Conservation (phyloP, 306 rosid genomes). For the Inga oerstediana region DNA sequence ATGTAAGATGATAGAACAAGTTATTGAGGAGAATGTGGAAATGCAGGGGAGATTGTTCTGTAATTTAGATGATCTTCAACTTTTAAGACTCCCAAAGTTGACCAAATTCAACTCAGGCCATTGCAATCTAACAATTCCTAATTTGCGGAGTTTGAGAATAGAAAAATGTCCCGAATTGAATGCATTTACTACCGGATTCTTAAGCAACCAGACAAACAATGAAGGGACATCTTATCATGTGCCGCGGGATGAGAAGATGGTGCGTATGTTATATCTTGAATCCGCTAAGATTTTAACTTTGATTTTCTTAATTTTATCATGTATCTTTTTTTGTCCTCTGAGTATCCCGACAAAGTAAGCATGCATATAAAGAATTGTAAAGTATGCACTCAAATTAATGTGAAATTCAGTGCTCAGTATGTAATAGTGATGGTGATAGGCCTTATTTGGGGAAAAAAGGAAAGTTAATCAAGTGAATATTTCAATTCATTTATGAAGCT, state of each 20-base stretch:
- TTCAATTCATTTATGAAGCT: neutral
- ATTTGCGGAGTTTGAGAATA: neutral
- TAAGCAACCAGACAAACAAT: neutral
- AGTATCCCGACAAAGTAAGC: too few relatives aligned
- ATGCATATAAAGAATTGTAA: too few relatives aligned
- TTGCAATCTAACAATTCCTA: neutral
- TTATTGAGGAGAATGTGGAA: neutral
- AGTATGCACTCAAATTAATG: too few relatives aligned
- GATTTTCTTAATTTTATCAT: too few relatives aligned
- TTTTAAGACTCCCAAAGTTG: neutral
- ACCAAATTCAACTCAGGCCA: neutral
- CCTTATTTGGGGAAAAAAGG: too few relatives aligned
- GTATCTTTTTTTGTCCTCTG: too few relatives aligned
- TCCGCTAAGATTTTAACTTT: too few relatives aligned
- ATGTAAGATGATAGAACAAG: neutral
- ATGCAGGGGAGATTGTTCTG: neutral
- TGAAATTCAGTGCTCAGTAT: too few relatives aligned
- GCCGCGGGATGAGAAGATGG: neutral
- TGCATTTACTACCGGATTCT: neutral
- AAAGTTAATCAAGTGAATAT: neutral
- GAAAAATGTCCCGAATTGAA: neutral
- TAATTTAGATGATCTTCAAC: neutral
- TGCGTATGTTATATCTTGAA: neutral
- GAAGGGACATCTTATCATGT: neutral
- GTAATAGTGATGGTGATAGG: too few relatives aligned